These are phyloP conservation scores for Psidium guajava DNA, from an alignment of 345 rosid genomes.

Conservation along the genomic window DNA sequence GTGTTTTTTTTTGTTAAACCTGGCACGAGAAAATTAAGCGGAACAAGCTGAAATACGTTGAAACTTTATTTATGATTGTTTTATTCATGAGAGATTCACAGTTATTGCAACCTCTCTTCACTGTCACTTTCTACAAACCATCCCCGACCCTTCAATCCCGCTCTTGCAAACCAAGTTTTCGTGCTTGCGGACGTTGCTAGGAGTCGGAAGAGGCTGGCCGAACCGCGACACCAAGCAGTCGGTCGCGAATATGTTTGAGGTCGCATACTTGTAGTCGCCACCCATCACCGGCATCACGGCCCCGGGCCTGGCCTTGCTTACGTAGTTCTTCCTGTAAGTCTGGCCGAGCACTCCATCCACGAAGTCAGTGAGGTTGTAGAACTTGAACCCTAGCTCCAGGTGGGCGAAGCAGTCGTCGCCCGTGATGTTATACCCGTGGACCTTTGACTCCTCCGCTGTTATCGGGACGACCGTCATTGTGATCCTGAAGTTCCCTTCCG, in stretches of 20 bases:
- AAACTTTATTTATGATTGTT: background rate
- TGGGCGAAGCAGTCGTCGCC: slow-evolving; percentile 53
- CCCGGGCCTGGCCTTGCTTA: slow-evolving; percentile 52
- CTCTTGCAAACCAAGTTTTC: background rate
- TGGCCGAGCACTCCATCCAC: slow-evolving; percentile 70
- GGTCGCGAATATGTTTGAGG: slow-evolving; percentile 5
- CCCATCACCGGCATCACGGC: slow-evolving; percentile 74
- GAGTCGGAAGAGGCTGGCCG: background rate
- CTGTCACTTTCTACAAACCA: background rate
- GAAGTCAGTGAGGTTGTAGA: slow-evolving; percentile 25
- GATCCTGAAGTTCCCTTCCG: slow-evolving; percentile 30
- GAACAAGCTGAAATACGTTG: background rate
- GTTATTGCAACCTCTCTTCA: background rate
- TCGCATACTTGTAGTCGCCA: slow-evolving; percentile 55
- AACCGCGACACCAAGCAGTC: background rate
- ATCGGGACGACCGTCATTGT: slow-evolving; percentile 44
- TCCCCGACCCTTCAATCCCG: background rate
- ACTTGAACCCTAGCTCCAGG: slow-evolving; percentile 58
- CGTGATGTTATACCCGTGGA: slow-evolving; percentile 50
- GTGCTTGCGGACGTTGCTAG: background rate
- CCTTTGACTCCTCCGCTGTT: slow-evolving; percentile 38
- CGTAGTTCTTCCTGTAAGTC: slow-evolving; percentile 50
- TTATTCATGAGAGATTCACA: background rate
- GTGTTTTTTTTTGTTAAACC: background rate
- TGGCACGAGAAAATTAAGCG: background rate